Conservation (phyloP, 2,329 filamentous ascomycete species). For the Hypoxylon sp. region DNA sequence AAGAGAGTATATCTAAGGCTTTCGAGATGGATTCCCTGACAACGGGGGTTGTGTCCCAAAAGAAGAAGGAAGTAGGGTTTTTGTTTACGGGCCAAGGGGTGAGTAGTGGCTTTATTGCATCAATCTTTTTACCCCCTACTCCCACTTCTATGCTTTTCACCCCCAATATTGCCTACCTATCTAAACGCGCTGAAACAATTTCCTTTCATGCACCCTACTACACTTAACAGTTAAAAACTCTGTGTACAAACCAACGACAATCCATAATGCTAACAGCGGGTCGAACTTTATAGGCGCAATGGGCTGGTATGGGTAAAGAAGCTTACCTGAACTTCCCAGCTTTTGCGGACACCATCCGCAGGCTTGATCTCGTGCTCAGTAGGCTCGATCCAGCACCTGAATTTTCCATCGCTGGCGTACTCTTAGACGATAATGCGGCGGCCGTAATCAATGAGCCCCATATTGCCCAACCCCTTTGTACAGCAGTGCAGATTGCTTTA, state of each 20-base stretch:
- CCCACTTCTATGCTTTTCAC: background rate
- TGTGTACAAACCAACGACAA: background rate
- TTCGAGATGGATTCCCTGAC: background rate
- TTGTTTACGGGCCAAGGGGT: slow-evolving; percentile 1
- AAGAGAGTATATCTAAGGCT: slow-evolving; percentile 1
- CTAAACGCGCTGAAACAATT: background rate
- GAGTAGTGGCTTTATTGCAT: background rate
- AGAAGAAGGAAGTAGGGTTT: background rate
- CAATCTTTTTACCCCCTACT: background rate
- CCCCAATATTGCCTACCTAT: background rate
- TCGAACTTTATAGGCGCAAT: slow-evolving; percentile 38
- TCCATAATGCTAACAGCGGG: background rate
- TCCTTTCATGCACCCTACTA: background rate
- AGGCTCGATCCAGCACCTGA: background rate
- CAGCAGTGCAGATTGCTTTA: background rate
- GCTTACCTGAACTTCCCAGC: slow-evolving; percentile 15
- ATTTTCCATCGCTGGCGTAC: background rate
- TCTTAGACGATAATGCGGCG: background rate
- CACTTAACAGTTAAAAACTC: background rate
- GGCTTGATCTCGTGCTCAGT: slow-evolving; percentile 28
- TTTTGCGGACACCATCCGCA: slow-evolving; percentile 19
- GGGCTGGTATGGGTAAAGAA: slow-evolving; percentile 46
- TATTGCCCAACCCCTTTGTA: slow-evolving; percentile 2
- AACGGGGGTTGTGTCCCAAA: background rate
- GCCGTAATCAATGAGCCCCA: background rate